Evolutionary conservation across 768 basidiomycete species (phyloP).

Genomic region (Rhizopogon salebrosus): DNA sequence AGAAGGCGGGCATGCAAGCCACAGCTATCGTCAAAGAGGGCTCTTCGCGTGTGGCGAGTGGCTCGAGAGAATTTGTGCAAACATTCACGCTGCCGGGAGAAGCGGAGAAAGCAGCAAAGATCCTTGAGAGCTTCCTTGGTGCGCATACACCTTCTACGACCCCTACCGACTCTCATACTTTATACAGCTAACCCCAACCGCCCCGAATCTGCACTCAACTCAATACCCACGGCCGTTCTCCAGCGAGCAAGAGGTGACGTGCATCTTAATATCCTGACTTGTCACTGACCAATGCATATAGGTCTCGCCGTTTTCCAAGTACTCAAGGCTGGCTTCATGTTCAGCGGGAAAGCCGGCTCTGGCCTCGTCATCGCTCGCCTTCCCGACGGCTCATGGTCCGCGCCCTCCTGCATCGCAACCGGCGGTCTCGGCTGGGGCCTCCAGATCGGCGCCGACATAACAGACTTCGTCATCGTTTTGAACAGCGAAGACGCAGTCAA

Average conservation of each 20-base stretch:
- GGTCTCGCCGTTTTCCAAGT: conserved; percentile 95
- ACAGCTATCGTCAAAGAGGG: conserved; percentile 68
- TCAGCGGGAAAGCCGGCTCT: conserved; percentile 92
- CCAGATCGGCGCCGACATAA: conserved; percentile 93
- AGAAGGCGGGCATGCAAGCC: conserved; percentile 79
- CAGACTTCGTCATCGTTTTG: conserved; percentile 94
- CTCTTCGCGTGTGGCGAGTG: conserved; percentile 63
- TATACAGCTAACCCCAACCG: conserved; percentile 75
- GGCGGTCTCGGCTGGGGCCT: conserved; percentile 93
- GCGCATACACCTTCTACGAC: conserved; percentile 11
- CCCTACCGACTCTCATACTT: neutral
- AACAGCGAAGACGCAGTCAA: conserved; percentile 94
- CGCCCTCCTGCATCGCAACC: conserved; percentile 95
- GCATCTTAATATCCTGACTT: neutral
- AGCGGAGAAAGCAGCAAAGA: conserved; percentile 90
- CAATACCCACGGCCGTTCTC: conserved; percentile 90
- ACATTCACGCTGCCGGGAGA: conserved; percentile 89
- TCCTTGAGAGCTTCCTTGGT: conserved; percentile 90
- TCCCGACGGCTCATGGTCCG: conserved; percentile 94
- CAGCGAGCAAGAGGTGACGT: conserved; percentile 77
- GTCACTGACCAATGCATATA: conserved; percentile 22
- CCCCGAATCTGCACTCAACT: conserved; percentile 87
- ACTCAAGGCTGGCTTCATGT: conserved; percentile 89
- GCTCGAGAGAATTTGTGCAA: conserved; percentile 75
- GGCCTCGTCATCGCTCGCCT: conserved; percentile 90